phyloP scores from a whole-genome alignment of 1,284 basidiomycete species.

The Phylloporus gajari region DNA sequence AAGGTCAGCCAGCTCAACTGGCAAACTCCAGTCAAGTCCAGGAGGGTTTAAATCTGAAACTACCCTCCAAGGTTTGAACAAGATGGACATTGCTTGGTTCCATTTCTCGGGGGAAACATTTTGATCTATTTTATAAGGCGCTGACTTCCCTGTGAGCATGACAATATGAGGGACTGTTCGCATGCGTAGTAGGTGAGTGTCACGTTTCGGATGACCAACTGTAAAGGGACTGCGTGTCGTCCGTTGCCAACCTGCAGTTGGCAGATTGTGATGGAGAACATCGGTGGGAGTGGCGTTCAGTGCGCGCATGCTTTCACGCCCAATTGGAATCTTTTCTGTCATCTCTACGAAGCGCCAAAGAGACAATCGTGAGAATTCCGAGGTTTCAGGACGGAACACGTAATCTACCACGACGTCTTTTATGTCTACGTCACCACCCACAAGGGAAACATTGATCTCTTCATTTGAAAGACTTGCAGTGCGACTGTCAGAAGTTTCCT shows the following conservation, averaged over 20 bases:
- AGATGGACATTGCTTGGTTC: too few species aligned
- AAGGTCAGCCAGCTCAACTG: too few species aligned
- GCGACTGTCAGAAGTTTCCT: too few species aligned
- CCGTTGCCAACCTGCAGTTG: too few species aligned
- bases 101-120: too few species aligned
- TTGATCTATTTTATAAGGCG: neutral
- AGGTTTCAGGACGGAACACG: neutral
- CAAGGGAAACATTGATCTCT: neutral
- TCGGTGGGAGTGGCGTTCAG: neutral
- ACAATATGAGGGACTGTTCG: neutral
- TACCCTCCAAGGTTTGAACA: too few species aligned
- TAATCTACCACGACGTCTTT: neutral
- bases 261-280: too few species aligned
- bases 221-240: neutral
- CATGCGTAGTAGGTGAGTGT: neutral
- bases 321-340: neutral
- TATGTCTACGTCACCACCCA: too few species aligned
- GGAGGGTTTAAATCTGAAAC: too few species aligned
- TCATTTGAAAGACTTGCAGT: too few species aligned
- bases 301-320: too few species aligned
- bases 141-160: neutral
- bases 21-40: too few species aligned
- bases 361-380: neutral
- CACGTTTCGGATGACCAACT: neutral
- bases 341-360: neutral